phyloP scores from a whole-genome alignment of 441 rosid genomes.

The Populus hybrid region DNA sequence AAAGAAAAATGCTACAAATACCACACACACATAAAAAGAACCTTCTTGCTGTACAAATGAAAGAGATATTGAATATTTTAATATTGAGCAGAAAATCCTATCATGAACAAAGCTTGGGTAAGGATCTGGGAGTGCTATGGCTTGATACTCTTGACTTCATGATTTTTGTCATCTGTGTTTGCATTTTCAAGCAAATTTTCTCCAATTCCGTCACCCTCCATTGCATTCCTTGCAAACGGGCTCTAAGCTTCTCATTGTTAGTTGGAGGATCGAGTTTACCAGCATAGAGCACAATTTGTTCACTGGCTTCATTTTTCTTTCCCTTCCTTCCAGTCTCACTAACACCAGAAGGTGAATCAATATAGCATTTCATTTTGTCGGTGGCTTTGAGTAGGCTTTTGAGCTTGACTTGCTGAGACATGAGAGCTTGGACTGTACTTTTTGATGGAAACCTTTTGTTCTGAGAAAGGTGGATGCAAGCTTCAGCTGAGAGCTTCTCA shows the following conservation, averaged over 20 bases:
- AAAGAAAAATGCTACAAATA: background rate
- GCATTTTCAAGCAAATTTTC: slow-evolving; percentile 74
- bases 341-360: slow-evolving; percentile 27
- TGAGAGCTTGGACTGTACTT: slow-evolving; percentile 32
- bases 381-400: slow-evolving; percentile 35
- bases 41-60: background rate
- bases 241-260: slow-evolving; percentile 44
- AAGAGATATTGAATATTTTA: background rate
- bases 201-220: slow-evolving; percentile 75
- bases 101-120: slow-evolving; percentile 83
- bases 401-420: slow-evolving; percentile 41
- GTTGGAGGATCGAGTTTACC: slow-evolving; percentile 42
- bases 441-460: slow-evolving; percentile 58
- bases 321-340: slow-evolving; percentile 23
- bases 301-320: slow-evolving; percentile 25
- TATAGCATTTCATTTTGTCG: slow-evolving; percentile 5
- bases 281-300: slow-evolving; percentile 41
- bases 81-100: slow-evolving; percentile 1
- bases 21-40: background rate
- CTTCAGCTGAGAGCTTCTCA: slow-evolving; percentile 59
- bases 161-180: slow-evolving; percentile 65
- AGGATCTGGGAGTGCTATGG: slow-evolving; percentile 41
- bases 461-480: slow-evolving; percentile 48
- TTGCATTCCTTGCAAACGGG: slow-evolving; percentile 73
- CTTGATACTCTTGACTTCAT: slow-evolving; percentile 48